Evolutionary conservation across 2,329 filamentous ascomycete species (phyloP), one percentile per base, ranked within the genome.

Genomic region (Verticillium dahliae): DNA sequence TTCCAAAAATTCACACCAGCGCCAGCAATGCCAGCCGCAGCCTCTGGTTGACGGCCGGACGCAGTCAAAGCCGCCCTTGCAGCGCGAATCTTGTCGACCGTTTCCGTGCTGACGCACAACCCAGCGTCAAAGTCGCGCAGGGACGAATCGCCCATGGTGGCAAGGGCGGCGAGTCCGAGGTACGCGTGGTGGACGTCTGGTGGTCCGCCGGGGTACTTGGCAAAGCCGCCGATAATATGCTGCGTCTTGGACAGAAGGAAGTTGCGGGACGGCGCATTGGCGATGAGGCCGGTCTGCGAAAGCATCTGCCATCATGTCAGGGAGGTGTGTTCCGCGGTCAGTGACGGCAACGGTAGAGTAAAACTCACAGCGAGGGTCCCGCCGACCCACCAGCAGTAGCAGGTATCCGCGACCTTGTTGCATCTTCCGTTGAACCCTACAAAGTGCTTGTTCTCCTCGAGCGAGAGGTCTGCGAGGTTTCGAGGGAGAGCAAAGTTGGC

Each of bases 361-460:
- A 39, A 72, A 58, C 74, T 64, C 69, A 82, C 78, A 59, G 71
- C 68, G 1, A 85, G 71, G 1, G 92, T 86, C 1, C 86, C 92
- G 4, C 83, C 82, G 0, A 91, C 91, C 95, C 95, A 99, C 81
- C 94, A 99, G 27, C 87, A 89, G 74, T 99, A 99, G 76, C 95
- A 99, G 0, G 95, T 98, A 75, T 99, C 95, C 10, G 91, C 90
- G 57, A 88, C 83, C 74, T 99, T 99, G 78, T 97, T 97, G 72
- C 86, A 87, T 58, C 95, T 87, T 33, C 95, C 95, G 69, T 96
- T 97, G 76, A 96, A 92, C 10, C 93, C 95, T 1, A 91, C 83
- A 69, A 82, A 84, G 10, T 77, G 74, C 18, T 65, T 59, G 33
- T 64, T 62, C 22, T 74, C 69, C 11, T 72, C 69, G 1, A 76